These are phyloP conservation scores for Cubamyces sp. DNA, from an alignment of 768 basidiomycete species.

Conservation along the genomic window DNA sequence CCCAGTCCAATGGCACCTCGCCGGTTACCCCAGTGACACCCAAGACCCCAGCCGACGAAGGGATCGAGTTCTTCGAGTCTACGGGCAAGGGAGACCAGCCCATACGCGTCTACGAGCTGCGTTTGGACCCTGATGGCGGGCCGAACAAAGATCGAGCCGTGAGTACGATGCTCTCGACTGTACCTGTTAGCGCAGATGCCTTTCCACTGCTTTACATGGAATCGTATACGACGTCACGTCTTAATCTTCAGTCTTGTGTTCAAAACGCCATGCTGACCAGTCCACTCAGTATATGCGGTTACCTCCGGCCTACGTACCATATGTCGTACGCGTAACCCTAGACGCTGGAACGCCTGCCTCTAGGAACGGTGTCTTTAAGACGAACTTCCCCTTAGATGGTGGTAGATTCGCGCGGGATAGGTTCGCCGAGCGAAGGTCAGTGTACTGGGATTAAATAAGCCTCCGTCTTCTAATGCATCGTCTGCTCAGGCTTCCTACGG, in stretches of 20 bases:
- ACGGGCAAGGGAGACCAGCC: constrained; percentile 57
- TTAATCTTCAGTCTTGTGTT: background rate
- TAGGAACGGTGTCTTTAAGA: constrained; percentile 90
- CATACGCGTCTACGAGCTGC: constrained; percentile 84
- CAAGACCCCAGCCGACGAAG: constrained; percentile 93
- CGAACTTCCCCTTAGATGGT: constrained; percentile 96
- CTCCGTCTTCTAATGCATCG: constrained; percentile 1
- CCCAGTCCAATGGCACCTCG: constrained; percentile 17
- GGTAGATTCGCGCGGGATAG: constrained; percentile 78
- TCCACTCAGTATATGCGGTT: constrained; percentile 85
- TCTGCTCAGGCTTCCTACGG: constrained; percentile 67
- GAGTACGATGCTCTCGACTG: constrained; percentile 22
- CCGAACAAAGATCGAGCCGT: constrained; percentile 83
- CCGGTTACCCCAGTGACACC: constrained; percentile 51
- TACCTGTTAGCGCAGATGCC: constrained; percentile 6
- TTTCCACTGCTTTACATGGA: background rate
- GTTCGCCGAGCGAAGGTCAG: constrained; percentile 79
- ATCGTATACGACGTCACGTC: background rate
- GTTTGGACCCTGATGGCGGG: constrained; percentile 87
- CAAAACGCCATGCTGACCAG: background rate
- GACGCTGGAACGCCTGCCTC: constrained; percentile 92
- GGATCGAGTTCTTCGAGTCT: constrained; percentile 83
- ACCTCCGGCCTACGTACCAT: constrained; percentile 87
- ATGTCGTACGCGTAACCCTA: constrained; percentile 88
- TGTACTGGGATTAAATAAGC: constrained; percentile 17